A percentile compares a stretch with the other conserved stretches of the same genome.
Conservation (phyloP, 1,284 basidiomycete genomes). For the Malassezia sympodialis region DNA sequence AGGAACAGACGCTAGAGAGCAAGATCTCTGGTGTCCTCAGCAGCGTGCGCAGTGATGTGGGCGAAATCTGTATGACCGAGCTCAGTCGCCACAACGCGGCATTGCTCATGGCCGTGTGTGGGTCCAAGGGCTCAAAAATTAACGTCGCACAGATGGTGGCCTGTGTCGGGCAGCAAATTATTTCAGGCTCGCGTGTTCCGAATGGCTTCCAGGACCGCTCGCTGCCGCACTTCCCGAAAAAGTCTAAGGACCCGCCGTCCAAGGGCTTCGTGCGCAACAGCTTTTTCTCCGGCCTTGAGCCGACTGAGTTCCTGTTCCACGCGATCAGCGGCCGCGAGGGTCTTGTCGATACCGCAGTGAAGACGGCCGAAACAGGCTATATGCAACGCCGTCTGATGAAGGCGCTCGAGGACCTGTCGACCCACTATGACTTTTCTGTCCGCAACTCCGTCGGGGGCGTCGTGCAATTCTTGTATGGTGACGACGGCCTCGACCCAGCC, state of each 20-base stretch:
- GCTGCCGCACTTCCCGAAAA: constrained; percentile 94
- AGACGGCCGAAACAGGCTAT: constrained; percentile 98
- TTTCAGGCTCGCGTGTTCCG: constrained; percentile 91
- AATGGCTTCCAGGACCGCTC: constrained; percentile 99
- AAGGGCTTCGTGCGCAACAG: constrained; percentile 95
- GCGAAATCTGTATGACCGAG: constrained; percentile 96
- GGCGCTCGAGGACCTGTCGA: constrained; percentile 90
- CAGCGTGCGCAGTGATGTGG: constrained; percentile 87
- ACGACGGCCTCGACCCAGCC: constrained; percentile 93
- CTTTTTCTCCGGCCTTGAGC: constrained; percentile 86
- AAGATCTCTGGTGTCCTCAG: constrained; percentile 87
- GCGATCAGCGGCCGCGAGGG: constrained; percentile 98
- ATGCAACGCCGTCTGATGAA: constrained; percentile 99
- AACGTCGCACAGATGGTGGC: constrained; percentile 99
- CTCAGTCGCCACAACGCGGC: constrained; percentile 92
- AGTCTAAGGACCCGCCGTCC: constrained; percentile 88
- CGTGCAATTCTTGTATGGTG: constrained; percentile 96
- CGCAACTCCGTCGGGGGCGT: constrained; percentile 88
- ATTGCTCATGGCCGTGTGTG: constrained; percentile 97
- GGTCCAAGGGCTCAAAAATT: constrained; percentile 95
- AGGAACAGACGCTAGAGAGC: constrained; percentile 92
- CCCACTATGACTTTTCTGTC: constrained; percentile 94
- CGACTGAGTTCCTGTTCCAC: constrained; percentile 97
- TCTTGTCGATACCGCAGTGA: constrained; percentile 96
- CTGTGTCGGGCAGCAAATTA: constrained; percentile 98